These are phyloP conservation scores for Cicer cuneatum DNA, from an alignment of 306 rosid species.

Conservation along the genomic window DNA sequence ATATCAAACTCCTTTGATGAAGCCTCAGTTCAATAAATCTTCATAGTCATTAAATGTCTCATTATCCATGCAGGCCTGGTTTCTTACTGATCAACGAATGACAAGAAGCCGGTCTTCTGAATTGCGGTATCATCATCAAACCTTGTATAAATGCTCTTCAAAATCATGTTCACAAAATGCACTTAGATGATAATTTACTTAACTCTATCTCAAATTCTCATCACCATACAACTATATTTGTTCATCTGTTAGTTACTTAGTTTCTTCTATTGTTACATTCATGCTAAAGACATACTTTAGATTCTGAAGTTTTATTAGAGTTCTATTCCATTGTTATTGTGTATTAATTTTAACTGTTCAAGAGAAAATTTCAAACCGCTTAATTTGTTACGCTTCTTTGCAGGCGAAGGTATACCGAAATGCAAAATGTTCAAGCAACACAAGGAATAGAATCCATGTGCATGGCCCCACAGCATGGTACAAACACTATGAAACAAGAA, in stretches of 20 bases:
- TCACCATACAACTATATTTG: conserved; percentile 25
- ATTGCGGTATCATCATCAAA: conserved; percentile 61
- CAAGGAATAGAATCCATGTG: conserved; percentile 61
- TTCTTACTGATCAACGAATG: conserved; percentile 84
- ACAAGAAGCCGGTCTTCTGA: conserved; percentile 98
- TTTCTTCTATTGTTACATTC: not conserved
- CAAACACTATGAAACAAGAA: conserved; percentile 55
- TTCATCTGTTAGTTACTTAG: not conserved
- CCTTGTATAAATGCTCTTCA: conserved; percentile 33
- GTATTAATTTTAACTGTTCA: not conserved
- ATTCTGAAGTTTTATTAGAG: conserved; percentile 22
- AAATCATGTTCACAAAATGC: conserved; percentile 39
- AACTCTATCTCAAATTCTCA: conserved; percentile 14
- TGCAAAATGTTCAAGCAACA: conserved; percentile 67
- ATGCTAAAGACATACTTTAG: conserved; percentile 17
- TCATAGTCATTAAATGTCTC: conserved; percentile 45
- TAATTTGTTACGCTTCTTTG: conserved; percentile 11
- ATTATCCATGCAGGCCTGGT: conserved; percentile 82
- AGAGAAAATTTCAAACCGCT: conserved; percentile 12
- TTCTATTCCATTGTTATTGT: conserved; percentile 22
- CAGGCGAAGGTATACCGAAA: conserved; percentile 80
- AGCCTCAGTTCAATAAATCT: conserved; percentile 40
- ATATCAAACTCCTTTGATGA: conserved; percentile 28
- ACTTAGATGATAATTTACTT: conserved; percentile 24
- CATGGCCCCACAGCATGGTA: conserved; percentile 54